These are phyloP conservation scores for Metschnikowia gelsemii DNA, from an alignment of 805 yeast species.

Conservation along the genomic window DNA sequence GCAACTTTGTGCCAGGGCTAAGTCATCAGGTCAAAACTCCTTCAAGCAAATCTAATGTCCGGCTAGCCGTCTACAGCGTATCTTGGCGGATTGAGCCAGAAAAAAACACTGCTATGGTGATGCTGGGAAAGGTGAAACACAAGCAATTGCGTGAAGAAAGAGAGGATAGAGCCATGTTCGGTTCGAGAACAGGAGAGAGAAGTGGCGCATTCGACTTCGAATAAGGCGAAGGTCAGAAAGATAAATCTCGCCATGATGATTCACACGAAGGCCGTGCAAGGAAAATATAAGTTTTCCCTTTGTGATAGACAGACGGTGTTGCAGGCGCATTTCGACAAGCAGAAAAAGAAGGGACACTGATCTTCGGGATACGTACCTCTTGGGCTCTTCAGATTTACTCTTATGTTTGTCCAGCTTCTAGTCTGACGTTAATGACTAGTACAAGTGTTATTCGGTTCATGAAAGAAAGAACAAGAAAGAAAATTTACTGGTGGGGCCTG, in stretches of 20 bases:
- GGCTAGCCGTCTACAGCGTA: too few species aligned
- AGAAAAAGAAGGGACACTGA: constrained; percentile 79
- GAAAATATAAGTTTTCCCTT: constrained; percentile 85
- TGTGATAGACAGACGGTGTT: constrained; percentile 87
- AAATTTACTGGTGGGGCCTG: too few species aligned
- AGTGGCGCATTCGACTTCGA: constrained; percentile 83
- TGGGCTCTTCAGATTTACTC: constrained; percentile 1
- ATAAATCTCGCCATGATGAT: constrained; percentile 99
- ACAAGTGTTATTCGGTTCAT: too few species aligned
- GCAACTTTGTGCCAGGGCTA: too few species aligned
- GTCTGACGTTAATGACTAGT: too few species aligned
- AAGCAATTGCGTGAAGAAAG: constrained; percentile 90
- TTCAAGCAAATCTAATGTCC: too few species aligned
- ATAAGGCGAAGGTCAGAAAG: constrained; percentile 93
- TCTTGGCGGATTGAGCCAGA: too few species aligned
- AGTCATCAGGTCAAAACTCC: too few species aligned
- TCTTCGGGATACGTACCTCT: too few species aligned
- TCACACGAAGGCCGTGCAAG: constrained; percentile 91
- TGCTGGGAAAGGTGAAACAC: constrained; percentile 76
- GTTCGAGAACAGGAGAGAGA: constrained; percentile 82
- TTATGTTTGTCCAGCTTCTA: neutral
- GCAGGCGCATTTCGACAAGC: constrained; percentile 83
- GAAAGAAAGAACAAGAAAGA: too few species aligned
- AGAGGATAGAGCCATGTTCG: constrained; percentile 88
- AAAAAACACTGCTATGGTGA: too few species aligned